phyloP scores from a whole-genome alignment of 1,284 basidiomycete genomes.

The Fomes fomentarius region DNA sequence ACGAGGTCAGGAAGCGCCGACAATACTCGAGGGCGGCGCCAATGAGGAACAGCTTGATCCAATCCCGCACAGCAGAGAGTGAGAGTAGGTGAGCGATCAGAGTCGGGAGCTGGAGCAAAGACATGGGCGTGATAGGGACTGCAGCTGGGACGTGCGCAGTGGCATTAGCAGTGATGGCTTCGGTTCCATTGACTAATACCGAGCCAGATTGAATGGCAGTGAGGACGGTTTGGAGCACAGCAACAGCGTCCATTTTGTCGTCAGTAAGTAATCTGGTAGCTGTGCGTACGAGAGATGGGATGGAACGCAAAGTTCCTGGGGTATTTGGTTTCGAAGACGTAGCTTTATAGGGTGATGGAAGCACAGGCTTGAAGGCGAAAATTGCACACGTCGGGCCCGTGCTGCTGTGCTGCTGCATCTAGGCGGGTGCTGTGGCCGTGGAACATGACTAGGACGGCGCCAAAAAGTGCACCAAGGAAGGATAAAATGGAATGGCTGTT shows the following conservation, averaged over 20 bases:
- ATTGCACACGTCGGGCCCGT: conserved; percentile 11
- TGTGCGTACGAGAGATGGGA: background rate
- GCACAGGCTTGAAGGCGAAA: background rate
- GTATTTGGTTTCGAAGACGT: conserved; percentile 1
- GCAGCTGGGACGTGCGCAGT: background rate
- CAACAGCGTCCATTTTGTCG: conserved; percentile 14
- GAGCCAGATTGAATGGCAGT: conserved; percentile 19
- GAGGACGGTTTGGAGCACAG: conserved; percentile 21
- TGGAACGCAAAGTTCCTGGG: background rate
- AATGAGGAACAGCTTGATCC: conserved; percentile 34
- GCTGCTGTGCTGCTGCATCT: background rate
- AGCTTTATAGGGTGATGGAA: background rate
- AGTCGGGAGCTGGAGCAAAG: conserved; percentile 12
- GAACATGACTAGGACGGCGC: conserved; percentile 13
- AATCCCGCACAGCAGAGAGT: conserved; percentile 28
- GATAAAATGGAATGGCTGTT: conserved; percentile 9
- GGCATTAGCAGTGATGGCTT: conserved; percentile 5
- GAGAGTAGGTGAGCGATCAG: conserved; percentile 18
- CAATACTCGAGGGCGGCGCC: conserved; percentile 25
- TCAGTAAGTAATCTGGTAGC: background rate
- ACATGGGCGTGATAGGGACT: conserved; percentile 9
- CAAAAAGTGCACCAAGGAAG: conserved; percentile 3
- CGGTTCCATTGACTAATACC: conserved; percentile 7
- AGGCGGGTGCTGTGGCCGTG: conserved; percentile 7
- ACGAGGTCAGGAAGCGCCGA: conserved; percentile 13